Conservation (phyloP, 257 asterid species). For the Dorcoceras hygrometricum region DNA sequence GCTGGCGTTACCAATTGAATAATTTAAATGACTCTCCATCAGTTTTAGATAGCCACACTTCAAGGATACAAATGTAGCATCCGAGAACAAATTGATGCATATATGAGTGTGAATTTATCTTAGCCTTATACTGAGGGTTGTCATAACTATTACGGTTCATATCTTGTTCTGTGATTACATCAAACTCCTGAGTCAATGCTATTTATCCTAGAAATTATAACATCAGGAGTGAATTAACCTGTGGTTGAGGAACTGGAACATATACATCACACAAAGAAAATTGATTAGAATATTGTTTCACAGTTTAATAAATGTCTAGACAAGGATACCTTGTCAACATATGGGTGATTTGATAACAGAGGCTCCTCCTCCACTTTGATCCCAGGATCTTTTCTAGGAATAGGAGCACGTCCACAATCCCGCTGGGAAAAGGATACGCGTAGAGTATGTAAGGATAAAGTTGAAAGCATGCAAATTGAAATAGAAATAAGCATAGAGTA, state of each 20-base stretch:
- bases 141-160: not conserved
- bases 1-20: not conserved
- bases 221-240: no score
- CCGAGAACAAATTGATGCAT: not conserved
- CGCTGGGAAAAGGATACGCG: slow-evolving; percentile 65
- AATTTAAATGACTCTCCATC: not conserved
- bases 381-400: slow-evolving; percentile 87
- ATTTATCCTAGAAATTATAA: not conserved
- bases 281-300: slow-evolving; percentile 14
- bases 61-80: not conserved
- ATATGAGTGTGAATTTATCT: not conserved
- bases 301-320: slow-evolving; percentile 11
- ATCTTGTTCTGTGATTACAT: not conserved
- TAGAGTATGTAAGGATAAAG: slow-evolving; percentile 23
- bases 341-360: slow-evolving; percentile 86
- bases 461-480: slow-evolving; percentile 16
- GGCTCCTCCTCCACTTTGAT: slow-evolving; percentile 88
- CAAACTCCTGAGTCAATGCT: not conserved
- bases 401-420: slow-evolving; percentile 84
- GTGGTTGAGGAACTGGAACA: slow-evolving; percentile 6
- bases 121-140: not conserved
- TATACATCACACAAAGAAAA: not conserved
- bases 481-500: not conserved
- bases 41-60: not conserved
- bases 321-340: slow-evolving; percentile 69